phyloP scores from a whole-genome alignment of 768 basidiomycete genomes.

The Psilocybe azurescens region DNA sequence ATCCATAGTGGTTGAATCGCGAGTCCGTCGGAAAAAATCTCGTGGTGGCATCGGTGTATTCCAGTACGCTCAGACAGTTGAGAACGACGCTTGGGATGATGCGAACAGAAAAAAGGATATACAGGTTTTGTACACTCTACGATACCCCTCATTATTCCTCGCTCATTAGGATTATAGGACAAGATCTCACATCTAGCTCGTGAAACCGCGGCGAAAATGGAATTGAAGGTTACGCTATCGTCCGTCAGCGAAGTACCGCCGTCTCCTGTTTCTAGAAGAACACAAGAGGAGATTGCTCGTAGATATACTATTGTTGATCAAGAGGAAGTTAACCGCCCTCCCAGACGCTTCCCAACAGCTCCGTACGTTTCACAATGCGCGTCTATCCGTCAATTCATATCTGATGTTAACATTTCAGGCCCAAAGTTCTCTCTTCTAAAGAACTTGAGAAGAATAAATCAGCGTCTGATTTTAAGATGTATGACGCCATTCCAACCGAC shows the following conservation, averaged over 20 bases:
- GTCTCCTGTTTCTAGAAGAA: slow-evolving; percentile 15
- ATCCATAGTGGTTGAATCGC: slow-evolving; percentile 65
- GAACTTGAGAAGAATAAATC: slow-evolving; percentile 39
- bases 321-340: slow-evolving; percentile 28
- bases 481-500: slow-evolving; percentile 66
- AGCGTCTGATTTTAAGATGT: slow-evolving; percentile 63
- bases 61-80: slow-evolving; percentile 83
- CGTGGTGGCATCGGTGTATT: slow-evolving; percentile 66
- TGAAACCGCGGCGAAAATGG: slow-evolving; percentile 33
- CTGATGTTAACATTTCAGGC: slow-evolving; percentile 39
- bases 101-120: slow-evolving; percentile 59
- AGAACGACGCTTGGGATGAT: slow-evolving; percentile 71
- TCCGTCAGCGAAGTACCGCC: slow-evolving; percentile 12
- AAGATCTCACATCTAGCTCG: slow-evolving; percentile 60
- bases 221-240: slow-evolving; percentile 19
- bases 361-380: slow-evolving; percentile 38
- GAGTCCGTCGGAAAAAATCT: slow-evolving; percentile 64
- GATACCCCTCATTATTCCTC: slow-evolving; percentile 7
- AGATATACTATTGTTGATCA: slow-evolving; percentile 58
- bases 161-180: slow-evolving; percentile 42
- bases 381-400: not conserved
- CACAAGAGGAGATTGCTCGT: slow-evolving; percentile 42
- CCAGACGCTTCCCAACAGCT: slow-evolving; percentile 37
- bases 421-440: slow-evolving; percentile 59
- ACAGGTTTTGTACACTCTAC: slow-evolving; percentile 47